Conservation (phyloP, 1,284 basidiomycete genomes). For the Apiotrichum domesticum region DNA sequence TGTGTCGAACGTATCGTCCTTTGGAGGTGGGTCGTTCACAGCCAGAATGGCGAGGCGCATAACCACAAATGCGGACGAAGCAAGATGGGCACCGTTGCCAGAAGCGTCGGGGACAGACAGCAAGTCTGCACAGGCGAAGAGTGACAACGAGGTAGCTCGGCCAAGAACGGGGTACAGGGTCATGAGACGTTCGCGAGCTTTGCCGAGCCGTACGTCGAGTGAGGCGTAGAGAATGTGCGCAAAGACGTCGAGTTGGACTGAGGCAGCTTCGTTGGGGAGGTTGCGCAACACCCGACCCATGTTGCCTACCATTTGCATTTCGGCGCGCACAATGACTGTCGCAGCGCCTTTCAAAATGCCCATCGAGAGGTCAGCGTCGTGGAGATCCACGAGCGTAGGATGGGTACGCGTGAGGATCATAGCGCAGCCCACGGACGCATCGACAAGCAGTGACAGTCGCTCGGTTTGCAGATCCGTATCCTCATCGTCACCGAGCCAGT, state of each 20-base stretch:
- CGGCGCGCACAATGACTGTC: constrained; percentile 24
- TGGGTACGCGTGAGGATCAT: constrained; percentile 27
- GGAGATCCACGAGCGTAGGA: constrained; percentile 9
- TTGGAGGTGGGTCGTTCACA: constrained; percentile 4
- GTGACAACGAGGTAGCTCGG: constrained; percentile 23
- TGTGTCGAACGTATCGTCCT: background rate
- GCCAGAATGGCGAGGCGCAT: constrained; percentile 27
- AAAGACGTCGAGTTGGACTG: constrained; percentile 26
- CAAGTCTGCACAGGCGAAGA: constrained; percentile 30
- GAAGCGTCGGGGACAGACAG: constrained; percentile 24
- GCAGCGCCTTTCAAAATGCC: constrained; percentile 19
- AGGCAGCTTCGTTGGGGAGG: constrained; percentile 18
- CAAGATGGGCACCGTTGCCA: constrained; percentile 28
- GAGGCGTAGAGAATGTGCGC: constrained; percentile 29
- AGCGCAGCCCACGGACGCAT: constrained; percentile 23
- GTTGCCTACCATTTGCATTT: constrained; percentile 18
- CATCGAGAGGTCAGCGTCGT: constrained; percentile 17
- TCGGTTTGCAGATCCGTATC: background rate
- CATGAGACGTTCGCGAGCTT: constrained; percentile 14
- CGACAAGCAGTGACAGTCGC: constrained; percentile 9
- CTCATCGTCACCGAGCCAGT: constrained; percentile 7
- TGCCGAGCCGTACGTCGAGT: constrained; percentile 12
- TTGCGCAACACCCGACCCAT: constrained; percentile 14
- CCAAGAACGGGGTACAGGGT: constrained; percentile 33
- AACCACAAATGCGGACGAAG: constrained; percentile 26